These are phyloP conservation scores for Cercospora sesami DNA, from an alignment of 2,329 filamentous ascomycete genomes.

Conservation along the genomic window DNA sequence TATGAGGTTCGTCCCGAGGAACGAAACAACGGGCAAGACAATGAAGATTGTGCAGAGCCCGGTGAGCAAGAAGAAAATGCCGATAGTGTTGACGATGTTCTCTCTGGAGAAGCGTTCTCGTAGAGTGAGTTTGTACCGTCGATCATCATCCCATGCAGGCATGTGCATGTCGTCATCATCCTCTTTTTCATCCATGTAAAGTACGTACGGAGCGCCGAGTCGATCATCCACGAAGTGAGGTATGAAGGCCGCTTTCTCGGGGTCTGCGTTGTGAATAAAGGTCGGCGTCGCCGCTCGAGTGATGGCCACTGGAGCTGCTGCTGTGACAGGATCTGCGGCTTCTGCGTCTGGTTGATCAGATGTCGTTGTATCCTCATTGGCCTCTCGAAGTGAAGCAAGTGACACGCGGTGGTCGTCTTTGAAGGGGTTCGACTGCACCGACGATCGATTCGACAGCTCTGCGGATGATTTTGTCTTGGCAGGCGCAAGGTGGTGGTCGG, in stretches of 20 bases:
- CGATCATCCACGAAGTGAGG: conserved; percentile 50
- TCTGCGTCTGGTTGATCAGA: conserved; percentile 19
- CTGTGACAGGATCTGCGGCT: conserved; percentile 12
- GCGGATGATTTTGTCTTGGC: conserved; percentile 25
- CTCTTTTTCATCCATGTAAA: conserved; percentile 54
- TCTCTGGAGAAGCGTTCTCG: conserved; percentile 49
- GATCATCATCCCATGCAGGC: conserved; percentile 53
- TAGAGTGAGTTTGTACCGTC: conserved; percentile 44
- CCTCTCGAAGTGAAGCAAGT: conserved; percentile 25
- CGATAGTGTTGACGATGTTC: conserved; percentile 47
- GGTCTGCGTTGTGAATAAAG: conserved; percentile 36
- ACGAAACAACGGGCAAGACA: conserved; percentile 53
- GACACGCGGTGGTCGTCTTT: conserved; percentile 34
- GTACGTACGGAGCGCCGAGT: conserved; percentile 49
- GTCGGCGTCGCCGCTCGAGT: conserved; percentile 28
- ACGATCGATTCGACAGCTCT: conserved; percentile 34
- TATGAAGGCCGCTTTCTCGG: conserved; percentile 39
- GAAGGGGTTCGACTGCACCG: conserved; percentile 35
- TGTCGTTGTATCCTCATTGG: conserved; percentile 28
- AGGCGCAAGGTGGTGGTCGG: conserved; percentile 29
- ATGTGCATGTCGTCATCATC: conserved; percentile 57
- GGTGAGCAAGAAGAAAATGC: conserved; percentile 48
- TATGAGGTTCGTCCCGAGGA: conserved; percentile 43
- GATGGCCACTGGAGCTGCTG: conserved; percentile 18
- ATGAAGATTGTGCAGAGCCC: conserved; percentile 55